Conservation (phyloP, 2,329 filamentous ascomycete species). For the Colletotrichum sidae region DNA sequence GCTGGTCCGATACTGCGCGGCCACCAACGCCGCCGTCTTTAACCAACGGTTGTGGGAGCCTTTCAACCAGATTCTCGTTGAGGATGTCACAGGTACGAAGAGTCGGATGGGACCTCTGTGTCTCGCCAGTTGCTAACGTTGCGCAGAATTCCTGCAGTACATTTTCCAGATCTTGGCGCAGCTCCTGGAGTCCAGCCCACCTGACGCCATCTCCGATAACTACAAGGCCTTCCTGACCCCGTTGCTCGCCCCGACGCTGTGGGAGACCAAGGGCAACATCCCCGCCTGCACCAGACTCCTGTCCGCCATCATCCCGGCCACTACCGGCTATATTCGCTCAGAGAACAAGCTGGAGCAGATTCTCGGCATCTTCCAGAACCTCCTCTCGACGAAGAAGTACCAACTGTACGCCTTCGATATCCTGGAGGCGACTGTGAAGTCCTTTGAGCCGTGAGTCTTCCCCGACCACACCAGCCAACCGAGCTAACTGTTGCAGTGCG, state of each 20-base stretch:
- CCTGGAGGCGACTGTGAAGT: conserved; percentile 81
- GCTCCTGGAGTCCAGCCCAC: conserved; percentile 86
- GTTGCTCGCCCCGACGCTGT: conserved; percentile 83
- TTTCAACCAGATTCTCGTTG: conserved; percentile 82
- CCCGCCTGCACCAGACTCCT: conserved; percentile 90
- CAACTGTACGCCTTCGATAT: conserved; percentile 91
- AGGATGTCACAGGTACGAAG: conserved; percentile 79
- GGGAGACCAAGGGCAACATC: conserved; percentile 93
- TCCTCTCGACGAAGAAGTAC: conserved; percentile 84
- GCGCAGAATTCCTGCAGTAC: conserved; percentile 90
- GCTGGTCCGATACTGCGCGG: conserved; percentile 80
- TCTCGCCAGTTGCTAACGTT: conserved; percentile 44
- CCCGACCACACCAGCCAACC: neutral
- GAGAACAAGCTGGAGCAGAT: conserved; percentile 88
- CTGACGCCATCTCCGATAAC: conserved; percentile 80
- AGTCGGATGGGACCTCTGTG: conserved; percentile 35
- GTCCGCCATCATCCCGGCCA: conserved; percentile 84
- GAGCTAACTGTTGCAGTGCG: conserved; percentile 55
- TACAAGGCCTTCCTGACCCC: conserved; percentile 84
- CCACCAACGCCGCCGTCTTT: conserved; percentile 75
- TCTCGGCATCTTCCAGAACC: conserved; percentile 94
- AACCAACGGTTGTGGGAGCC: conserved; percentile 86
- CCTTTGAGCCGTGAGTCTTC: conserved; percentile 75
- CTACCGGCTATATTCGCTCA: conserved; percentile 76
- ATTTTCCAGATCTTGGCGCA: conserved; percentile 96